Evolutionary conservation across 2,329 filamentous ascomycete genomes (phyloP).

Genomic region (Fusarium denticulatum): DNA sequence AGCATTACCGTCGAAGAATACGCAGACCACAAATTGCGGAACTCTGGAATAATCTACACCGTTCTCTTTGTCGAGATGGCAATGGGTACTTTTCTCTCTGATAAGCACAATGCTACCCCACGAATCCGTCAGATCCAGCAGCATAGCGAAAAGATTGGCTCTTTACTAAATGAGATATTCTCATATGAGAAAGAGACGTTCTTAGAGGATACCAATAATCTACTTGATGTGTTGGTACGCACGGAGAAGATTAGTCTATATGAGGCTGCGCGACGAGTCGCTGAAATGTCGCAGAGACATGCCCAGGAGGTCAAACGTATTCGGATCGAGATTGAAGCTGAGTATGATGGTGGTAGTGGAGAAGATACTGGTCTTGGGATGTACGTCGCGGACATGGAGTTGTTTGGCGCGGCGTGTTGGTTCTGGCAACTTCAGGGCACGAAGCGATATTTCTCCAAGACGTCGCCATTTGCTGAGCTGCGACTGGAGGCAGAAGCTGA

Average conservation of each 20-base stretch:
- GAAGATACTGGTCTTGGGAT: accelerated
- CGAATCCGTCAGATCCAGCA: background rate
- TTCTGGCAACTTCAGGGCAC: background rate
- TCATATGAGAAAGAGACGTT: background rate
- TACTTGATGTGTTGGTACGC: accelerated
- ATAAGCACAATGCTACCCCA: accelerated
- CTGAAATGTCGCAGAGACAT: background rate
- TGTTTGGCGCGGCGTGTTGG: background rate
- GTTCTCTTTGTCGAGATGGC: background rate
- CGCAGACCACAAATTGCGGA: background rate
- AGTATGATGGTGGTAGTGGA: accelerated
- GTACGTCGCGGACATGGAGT: accelerated
- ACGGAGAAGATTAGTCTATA: accelerated
- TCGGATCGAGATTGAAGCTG: no score
- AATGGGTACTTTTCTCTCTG: accelerated
- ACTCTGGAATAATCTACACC: accelerated
- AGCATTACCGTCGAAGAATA: background rate
- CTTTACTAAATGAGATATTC: accelerated
- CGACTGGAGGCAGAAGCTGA: background rate
- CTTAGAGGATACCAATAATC: background rate
- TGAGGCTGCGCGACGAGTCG: background rate
- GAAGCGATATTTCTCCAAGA: background rate
- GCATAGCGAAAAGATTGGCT: background rate
- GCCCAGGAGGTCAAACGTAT: background rate
- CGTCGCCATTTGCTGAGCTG: background rate